These are phyloP conservation scores for Rhododendron mucronatum DNA, from an alignment of 148 eudicot genomes.

Conservation along the genomic window DNA sequence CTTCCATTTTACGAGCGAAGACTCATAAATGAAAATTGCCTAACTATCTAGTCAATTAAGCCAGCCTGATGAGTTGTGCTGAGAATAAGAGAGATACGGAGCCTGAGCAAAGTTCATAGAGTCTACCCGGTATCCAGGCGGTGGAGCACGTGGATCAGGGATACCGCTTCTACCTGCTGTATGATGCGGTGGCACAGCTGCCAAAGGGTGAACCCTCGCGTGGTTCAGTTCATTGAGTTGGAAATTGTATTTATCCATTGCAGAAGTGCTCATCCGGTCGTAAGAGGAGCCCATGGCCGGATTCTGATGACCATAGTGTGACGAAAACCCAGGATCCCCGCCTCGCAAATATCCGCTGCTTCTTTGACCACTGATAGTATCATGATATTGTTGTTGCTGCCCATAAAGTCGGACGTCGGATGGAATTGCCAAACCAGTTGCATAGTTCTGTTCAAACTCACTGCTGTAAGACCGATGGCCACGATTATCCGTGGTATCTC, in stretches of 20 bases:
- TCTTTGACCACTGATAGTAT: slow-evolving; percentile 13
- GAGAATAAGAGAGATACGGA: slow-evolving; percentile 12
- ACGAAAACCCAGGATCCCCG: slow-evolving; percentile 14
- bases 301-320: slow-evolving; percentile 9
- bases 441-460: slow-evolving; percentile 6
- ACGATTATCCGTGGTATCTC: slow-evolving; percentile 11
- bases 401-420: slow-evolving; percentile 7
- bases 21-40: neutral
- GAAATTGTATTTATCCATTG: slow-evolving; percentile 33
- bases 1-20: neutral
- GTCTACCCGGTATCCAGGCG: slow-evolving; percentile 13
- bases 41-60: slow-evolving; percentile 17
- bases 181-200: neutral
- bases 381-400: slow-evolving; percentile 13
- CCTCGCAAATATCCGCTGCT: slow-evolving; percentile 3
- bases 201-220: slow-evolving; percentile 12
- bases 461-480: slow-evolving; percentile 18
- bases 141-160: slow-evolving; percentile 15
- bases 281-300: slow-evolving; percentile 7
- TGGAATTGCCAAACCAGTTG: neutral
- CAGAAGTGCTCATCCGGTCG: slow-evolving; percentile 18
- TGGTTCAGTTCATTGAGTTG: slow-evolving; percentile 31
- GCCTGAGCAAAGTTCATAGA: slow-evolving; percentile 27
- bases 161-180: slow-evolving; percentile 6
- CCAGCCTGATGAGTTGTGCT: slow-evolving; percentile 33